Conservation (phyloP, 352 stramenopile genomes). For the Phytophthora hybrid region DNA sequence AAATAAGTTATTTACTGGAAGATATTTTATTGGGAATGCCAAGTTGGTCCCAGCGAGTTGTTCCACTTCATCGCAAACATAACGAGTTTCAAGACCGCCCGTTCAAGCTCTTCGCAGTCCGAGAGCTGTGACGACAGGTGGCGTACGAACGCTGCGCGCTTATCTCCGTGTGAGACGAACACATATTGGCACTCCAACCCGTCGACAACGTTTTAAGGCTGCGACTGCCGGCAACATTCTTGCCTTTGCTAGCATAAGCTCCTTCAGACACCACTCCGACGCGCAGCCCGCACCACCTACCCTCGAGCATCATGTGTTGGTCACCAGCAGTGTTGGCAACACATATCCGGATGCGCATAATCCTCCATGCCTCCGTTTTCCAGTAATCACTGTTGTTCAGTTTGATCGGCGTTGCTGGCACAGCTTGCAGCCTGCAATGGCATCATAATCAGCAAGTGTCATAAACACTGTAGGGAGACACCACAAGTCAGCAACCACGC, state of each 20-base stretch:
- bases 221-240: constrained; percentile 43
- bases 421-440: no score
- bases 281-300: background rate
- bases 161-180: constrained; percentile 34
- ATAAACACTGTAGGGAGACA: background rate
- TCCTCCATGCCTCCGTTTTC: no score
- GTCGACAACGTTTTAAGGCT: background rate
- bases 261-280: constrained; percentile 80
- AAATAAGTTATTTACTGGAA: no score
- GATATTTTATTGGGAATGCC: no score
- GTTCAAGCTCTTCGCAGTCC: background rate
- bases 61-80: no score
- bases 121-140: constrained; percentile 13
- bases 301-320: no score
- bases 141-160: constrained; percentile 14
- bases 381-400: no score
- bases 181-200: constrained; percentile 15
- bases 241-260: constrained; percentile 74
- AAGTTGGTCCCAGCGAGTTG: no score
- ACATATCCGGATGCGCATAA: no score
- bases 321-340: no score
- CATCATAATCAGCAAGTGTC: background rate
- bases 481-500: background rate
- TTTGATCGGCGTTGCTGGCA: no score
- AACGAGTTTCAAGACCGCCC: no score